These are phyloP conservation scores for Termitomyces sp. DNA, from an alignment of 768 basidiomycete species.

Conservation along the genomic window DNA sequence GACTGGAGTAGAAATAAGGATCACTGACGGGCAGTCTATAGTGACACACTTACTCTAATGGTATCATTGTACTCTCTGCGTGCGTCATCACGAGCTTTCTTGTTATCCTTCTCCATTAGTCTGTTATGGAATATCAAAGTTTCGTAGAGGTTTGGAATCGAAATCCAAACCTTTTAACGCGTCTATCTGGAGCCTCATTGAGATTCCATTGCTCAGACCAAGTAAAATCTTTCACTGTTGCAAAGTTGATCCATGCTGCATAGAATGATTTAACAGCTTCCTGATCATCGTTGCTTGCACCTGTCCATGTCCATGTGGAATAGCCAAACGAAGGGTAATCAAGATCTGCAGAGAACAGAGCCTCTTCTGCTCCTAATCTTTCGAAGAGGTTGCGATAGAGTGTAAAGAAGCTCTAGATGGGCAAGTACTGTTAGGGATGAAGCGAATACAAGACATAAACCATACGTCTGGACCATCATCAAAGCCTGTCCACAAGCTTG, in stretches of 20 bases:
- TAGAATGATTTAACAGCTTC: slow-evolving; percentile 75
- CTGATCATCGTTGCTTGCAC: slow-evolving; percentile 34
- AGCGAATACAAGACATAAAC: slow-evolving; percentile 2
- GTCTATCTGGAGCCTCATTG: slow-evolving; percentile 81
- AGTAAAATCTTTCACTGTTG: slow-evolving; percentile 79
- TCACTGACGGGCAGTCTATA: background rate
- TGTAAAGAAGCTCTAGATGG: slow-evolving; percentile 75
- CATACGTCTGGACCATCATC: slow-evolving; percentile 59
- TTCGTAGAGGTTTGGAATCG: background rate
- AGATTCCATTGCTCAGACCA: slow-evolving; percentile 87
- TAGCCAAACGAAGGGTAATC: slow-evolving; percentile 83
- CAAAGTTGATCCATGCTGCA: slow-evolving; percentile 79
- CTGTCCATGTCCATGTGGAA: slow-evolving; percentile 68
- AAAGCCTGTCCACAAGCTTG: slow-evolving; percentile 58
- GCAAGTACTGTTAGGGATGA: background rate
- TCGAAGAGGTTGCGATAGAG: slow-evolving; percentile 86
- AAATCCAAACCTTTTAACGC: slow-evolving; percentile 59
- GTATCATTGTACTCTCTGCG: slow-evolving; percentile 91
- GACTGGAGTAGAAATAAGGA: slow-evolving; percentile 35
- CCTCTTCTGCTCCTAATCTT: slow-evolving; percentile 80
- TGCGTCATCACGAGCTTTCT: slow-evolving; percentile 83
- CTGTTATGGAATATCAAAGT: slow-evolving; percentile 27
- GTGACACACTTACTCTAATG: slow-evolving; percentile 58
- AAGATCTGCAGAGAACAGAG: slow-evolving; percentile 30
- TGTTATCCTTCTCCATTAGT: slow-evolving; percentile 95